These are phyloP conservation scores for Artemisia annua DNA, from an alignment of 129 eudicot genomes.

Conservation along the genomic window DNA sequence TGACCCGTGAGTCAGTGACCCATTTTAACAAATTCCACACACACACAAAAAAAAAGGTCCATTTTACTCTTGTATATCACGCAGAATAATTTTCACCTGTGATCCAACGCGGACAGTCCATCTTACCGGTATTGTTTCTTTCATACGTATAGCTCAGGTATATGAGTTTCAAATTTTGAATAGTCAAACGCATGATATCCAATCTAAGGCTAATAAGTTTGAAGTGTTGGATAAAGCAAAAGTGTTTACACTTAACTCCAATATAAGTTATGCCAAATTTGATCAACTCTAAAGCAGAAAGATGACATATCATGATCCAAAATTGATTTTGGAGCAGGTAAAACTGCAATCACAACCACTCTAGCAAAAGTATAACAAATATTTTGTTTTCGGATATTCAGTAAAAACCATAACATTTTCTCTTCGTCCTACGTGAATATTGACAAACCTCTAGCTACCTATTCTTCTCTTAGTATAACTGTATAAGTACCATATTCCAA, in stretches of 20 bases:
- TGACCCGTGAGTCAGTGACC: no score
- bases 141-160: not conserved
- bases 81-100: no score
- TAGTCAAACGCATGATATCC: slow-evolving; percentile 16
- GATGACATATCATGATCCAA: slow-evolving; percentile 32
- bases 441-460: slow-evolving; percentile 11
- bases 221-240: not conserved
- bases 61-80: no score
- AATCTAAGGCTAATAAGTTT: slow-evolving; percentile 1
- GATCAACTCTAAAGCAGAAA: slow-evolving; percentile 19
- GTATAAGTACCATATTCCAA: slow-evolving; percentile 17
- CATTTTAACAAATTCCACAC: no score
- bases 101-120: no score
- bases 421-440: slow-evolving; percentile 4
- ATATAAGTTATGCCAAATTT: not conserved
- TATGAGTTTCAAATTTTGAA: not conserved
- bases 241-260: slow-evolving; percentile 12
- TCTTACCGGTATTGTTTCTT: no score
- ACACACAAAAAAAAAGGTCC: no score
- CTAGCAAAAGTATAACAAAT: slow-evolving; percentile 14
- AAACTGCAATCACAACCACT: slow-evolving; percentile 53
- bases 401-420: slow-evolving; percentile 9
- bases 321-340: slow-evolving; percentile 66
- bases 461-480: slow-evolving; percentile 9
- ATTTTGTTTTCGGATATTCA: not conserved